These are phyloP conservation scores for Anthracocystis panici-leucophaei DNA, from an alignment of 1,284 basidiomycete genomes.

Conservation along the genomic window DNA sequence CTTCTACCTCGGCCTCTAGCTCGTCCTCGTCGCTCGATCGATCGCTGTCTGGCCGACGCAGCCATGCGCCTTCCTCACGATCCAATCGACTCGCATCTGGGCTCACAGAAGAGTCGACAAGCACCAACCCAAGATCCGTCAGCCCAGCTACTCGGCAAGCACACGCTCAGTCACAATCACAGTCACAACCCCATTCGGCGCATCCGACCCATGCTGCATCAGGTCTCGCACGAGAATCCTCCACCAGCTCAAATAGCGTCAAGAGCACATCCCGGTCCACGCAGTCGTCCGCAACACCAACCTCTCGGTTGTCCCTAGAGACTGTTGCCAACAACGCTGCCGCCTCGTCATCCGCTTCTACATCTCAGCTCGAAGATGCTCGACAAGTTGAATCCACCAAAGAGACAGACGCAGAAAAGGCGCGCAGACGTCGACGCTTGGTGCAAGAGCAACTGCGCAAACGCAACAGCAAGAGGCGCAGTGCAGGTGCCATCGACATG, in stretches of 20 bases:
- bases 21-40: constrained; percentile 15
- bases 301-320: constrained; percentile 4
- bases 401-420: constrained; percentile 20
- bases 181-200: constrained; percentile 2
- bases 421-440: constrained; percentile 29
- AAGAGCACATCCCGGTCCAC: constrained; percentile 3
- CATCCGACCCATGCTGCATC: constrained; percentile 6
- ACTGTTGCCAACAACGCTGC: constrained; percentile 2
- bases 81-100: not conserved
- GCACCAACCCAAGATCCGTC: constrained; percentile 2
- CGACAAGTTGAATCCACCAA: constrained; percentile 1
- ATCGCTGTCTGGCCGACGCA: constrained; percentile 16
- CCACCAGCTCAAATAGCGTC: constrained; percentile 4
- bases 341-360: constrained; percentile 11
- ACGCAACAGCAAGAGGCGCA: constrained; percentile 32
- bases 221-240: constrained; percentile 2
- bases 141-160: not conserved
- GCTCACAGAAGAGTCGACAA: not conserved
- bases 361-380: constrained; percentile 4
- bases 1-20: constrained; percentile 4
- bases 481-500: constrained; percentile 16
- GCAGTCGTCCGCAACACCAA: constrained; percentile 7
- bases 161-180: not conserved
- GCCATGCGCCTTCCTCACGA: constrained; percentile 3
- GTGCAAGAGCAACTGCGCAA: constrained; percentile 46